A percentile compares a stretch with the other conserved stretches of the same genome.
phyloP scores from a whole-genome alignment of 164 flowering plant genomes.

The Hamamelis virginiana region DNA sequence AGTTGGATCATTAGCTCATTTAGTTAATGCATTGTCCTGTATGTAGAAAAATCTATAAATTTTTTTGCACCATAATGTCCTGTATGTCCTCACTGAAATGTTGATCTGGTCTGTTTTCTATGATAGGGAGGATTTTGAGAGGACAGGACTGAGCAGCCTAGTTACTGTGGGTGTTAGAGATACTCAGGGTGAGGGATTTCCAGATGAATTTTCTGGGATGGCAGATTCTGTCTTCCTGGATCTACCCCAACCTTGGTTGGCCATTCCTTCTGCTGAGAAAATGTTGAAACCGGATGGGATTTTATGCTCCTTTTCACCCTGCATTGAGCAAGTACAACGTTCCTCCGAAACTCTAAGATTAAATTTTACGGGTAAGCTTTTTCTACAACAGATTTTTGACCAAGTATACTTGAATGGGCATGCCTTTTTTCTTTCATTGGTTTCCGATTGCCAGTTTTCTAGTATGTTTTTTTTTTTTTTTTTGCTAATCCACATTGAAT shows the following conservation, averaged over 20 bases:
- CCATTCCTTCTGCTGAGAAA: slow-evolving; percentile 85
- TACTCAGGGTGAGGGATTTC: slow-evolving; percentile 96
- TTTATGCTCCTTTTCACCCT: slow-evolving; percentile 93
- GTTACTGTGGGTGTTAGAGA: slow-evolving; percentile 89
- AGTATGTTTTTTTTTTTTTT: neutral
- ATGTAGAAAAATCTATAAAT: neutral
- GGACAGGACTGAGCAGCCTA: slow-evolving; percentile 63
- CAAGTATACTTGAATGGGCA: no score
- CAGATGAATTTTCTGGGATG: slow-evolving; percentile 55
- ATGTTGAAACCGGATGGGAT: slow-evolving; percentile 88
- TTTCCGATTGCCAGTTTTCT: neutral
- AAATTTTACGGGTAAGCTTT: slow-evolving; percentile 68
- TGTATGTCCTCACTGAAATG: neutral
- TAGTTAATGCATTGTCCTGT: neutral
- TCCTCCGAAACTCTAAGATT: slow-evolving; percentile 70
- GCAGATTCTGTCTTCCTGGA: slow-evolving; percentile 90
- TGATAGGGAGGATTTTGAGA: slow-evolving; percentile 88
- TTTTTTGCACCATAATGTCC: neutral
- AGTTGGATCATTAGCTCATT: neutral
- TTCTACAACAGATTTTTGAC: slow-evolving; percentile 1
- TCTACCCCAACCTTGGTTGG: slow-evolving; percentile 98
- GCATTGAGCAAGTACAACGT: slow-evolving; percentile 98
- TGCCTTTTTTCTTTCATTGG: no score
- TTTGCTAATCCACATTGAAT: neutral
- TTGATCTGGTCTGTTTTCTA: neutral